Conservation (phyloP, 306 rosid genomes). For the Malus asiatica region DNA sequence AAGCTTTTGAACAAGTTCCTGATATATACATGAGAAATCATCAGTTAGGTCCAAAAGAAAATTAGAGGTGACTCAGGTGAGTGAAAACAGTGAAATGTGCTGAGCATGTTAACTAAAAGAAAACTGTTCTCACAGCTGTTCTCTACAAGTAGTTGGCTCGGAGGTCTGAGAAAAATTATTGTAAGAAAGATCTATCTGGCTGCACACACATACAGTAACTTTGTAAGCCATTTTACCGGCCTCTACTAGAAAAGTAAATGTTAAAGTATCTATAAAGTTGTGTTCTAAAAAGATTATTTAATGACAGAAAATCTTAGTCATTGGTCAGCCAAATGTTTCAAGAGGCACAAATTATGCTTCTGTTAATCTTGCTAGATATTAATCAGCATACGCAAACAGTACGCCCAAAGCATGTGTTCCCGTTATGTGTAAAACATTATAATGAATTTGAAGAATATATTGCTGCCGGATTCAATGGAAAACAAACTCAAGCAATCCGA, state of each 20-base stretch:
- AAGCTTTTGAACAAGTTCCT: constrained; percentile 16
- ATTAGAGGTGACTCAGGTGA: neutral
- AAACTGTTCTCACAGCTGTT: neutral
- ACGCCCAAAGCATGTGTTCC: too few relatives aligned
- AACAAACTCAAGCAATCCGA: neutral
- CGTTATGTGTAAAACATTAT: too few relatives aligned
- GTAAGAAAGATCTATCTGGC: constrained; percentile 15
- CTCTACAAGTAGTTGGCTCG: neutral
- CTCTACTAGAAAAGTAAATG: neutral
- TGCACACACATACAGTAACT: neutral
- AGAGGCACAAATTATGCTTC: too few relatives aligned
- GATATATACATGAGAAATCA: neutral
- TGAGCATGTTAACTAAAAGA: too few relatives aligned
- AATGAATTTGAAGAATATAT: neutral
- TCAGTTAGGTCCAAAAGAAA: neutral
- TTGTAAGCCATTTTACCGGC: neutral
- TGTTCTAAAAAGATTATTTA: neutral
- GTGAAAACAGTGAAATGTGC: neutral
- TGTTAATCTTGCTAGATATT: too few relatives aligned
- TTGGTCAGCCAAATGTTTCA: too few relatives aligned
- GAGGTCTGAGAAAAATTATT: constrained; percentile 13
- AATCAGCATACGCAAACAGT: too few relatives aligned
- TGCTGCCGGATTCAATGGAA: too few relatives aligned
- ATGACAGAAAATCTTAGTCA: neutral
- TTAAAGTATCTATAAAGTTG: neutral